phyloP scores from a whole-genome alignment of 345 rosid species.

The Boechera retrofracta region DNA sequence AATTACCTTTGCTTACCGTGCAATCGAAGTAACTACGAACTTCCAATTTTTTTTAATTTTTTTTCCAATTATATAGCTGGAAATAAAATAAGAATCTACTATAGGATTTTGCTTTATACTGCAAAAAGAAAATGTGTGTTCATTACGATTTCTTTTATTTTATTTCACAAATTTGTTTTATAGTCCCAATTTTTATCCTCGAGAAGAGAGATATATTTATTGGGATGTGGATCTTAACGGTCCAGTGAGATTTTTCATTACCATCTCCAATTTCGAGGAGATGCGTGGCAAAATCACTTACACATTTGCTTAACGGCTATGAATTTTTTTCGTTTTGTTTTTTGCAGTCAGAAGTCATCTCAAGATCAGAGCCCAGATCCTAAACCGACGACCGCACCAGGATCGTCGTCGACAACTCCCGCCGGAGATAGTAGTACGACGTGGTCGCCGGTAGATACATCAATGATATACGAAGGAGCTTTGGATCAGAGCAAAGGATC shows the following conservation, averaged over 20 bases:
- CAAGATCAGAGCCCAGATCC: slow-evolving; percentile 50
- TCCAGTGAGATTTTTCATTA: not conserved
- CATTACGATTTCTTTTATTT: slow-evolving; percentile 1
- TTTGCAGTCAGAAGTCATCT: slow-evolving; percentile 74
- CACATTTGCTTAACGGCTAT: slow-evolving; percentile 38
- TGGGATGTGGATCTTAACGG: slow-evolving; percentile 38
- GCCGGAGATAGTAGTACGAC: not conserved
- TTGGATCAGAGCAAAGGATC: slow-evolving; percentile 55
- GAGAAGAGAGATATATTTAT: slow-evolving; percentile 8
- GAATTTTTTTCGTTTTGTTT: not conserved
- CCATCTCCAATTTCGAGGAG: slow-evolving; percentile 5
- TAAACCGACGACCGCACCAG: slow-evolving; percentile 19
- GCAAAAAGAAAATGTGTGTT: slow-evolving; percentile 15
- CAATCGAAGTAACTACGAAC: slow-evolving; percentile 18
- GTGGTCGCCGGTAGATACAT: slow-evolving; percentile 41
- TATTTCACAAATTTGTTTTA: not conserved
- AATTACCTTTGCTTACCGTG: slow-evolving; percentile 25
- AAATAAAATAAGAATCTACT: not conserved
- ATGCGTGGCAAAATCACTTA: slow-evolving; percentile 25
- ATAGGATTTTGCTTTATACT: slow-evolving; percentile 23
- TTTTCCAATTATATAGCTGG: not conserved
- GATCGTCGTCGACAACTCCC: slow-evolving; percentile 24
- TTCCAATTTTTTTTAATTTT: not conserved
- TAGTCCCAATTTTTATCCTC: not conserved
- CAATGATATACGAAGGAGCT: slow-evolving; percentile 81